Evolutionary conservation across 2,329 filamentous ascomycete genomes (phyloP).

Genomic region (Aspergillus ochraceus): DNA sequence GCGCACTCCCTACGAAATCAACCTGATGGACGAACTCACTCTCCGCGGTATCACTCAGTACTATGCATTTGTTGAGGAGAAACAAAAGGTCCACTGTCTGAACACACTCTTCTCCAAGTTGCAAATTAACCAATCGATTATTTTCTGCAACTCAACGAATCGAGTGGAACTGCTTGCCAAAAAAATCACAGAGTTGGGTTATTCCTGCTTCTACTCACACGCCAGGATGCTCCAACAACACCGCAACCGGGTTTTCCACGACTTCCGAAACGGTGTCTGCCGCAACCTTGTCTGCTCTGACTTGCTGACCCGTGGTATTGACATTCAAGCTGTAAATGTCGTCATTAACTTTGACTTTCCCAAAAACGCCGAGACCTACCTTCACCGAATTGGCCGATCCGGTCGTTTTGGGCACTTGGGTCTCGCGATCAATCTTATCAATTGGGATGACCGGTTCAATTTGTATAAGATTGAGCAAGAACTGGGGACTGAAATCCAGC

Average conservation of each 20-base stretch:
- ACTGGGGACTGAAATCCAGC: slow-evolving; percentile 92
- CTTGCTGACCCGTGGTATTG: slow-evolving; percentile 94
- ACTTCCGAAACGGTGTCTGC: slow-evolving; percentile 97
- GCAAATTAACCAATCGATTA: slow-evolving; percentile 99
- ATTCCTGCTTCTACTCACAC: slow-evolving; percentile 99
- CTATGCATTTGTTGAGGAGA: slow-evolving; percentile 98
- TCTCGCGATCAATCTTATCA: slow-evolving; percentile 98
- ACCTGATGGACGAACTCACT: slow-evolving; percentile 98
- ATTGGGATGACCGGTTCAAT: slow-evolving; percentile 99
- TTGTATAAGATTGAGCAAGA: slow-evolving; percentile 98
- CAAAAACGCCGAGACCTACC: slow-evolving; percentile 98
- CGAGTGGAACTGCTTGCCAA: slow-evolving; percentile 96
- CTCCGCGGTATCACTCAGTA: slow-evolving; percentile 98
- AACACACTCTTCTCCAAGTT: slow-evolving; percentile 99
- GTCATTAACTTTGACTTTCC: slow-evolving; percentile 99
- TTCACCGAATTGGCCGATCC: slow-evolving; percentile 96
- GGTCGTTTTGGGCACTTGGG: slow-evolving; percentile 96
- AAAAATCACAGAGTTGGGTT: slow-evolving; percentile 98
- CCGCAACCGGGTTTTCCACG: slow-evolving; percentile 97
- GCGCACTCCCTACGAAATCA: slow-evolving; percentile 95
- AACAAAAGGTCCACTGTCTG: slow-evolving; percentile 97
- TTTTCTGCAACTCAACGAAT: slow-evolving; percentile 99
- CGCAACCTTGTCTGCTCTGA: slow-evolving; percentile 98
- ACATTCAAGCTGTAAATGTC: slow-evolving; percentile 98
- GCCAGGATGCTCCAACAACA: slow-evolving; percentile 97